Base-by-base conservation (phyloP, 2,329 filamentous ascomycete genomes). In the Penicillium olsonii region DNA sequence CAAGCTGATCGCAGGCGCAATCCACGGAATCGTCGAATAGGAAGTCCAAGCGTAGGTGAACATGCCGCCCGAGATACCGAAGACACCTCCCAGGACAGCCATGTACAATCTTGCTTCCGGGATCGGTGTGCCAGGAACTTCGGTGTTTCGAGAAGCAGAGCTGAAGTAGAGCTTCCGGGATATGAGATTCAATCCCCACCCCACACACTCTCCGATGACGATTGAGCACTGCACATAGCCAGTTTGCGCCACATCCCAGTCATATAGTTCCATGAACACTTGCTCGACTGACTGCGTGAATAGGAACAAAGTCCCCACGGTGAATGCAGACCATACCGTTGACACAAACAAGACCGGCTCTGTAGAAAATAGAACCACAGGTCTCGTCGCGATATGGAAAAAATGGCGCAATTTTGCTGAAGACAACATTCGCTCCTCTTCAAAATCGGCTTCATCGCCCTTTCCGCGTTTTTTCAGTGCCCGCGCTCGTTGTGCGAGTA, bases 71-170 rank as follows among this genome's bases (percentile, higher is more conserved):
- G 35, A 37, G 9, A 37, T 18, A 9, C 35, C 35, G 12, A 37
- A n/a, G 8, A 37, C 35, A 6, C 35, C 56, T 2, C 60, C 59
- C 0, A 66, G 53, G 1, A 75, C 61, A 19, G 71, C 66, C 6
- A 68, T 64, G 42, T 75, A 74, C 2, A 75, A 59, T 8, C 71
- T 59, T 5, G 64, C 69, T 54, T 75, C 72, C 0, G 71, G 72
- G 9, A 77, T 68, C 0, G 71, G 72, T 4, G 48, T 50, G 0
- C 68, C 70, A 0, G 68, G 69, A 0, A 39, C 46, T 46, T 75
- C 70, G 0, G 42, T 63, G 43, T 76, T 76, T 52, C 51, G 52
- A 4, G 45, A 33, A 1, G 61, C 55, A 29, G 59, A 63, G 2
- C 34, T 19, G 17, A 54, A 61, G 34, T 61, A 61, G 0, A 57